phyloP scores from a whole-genome alignment of 2,329 filamentous ascomycete genomes.

The Penicillium sp. region DNA sequence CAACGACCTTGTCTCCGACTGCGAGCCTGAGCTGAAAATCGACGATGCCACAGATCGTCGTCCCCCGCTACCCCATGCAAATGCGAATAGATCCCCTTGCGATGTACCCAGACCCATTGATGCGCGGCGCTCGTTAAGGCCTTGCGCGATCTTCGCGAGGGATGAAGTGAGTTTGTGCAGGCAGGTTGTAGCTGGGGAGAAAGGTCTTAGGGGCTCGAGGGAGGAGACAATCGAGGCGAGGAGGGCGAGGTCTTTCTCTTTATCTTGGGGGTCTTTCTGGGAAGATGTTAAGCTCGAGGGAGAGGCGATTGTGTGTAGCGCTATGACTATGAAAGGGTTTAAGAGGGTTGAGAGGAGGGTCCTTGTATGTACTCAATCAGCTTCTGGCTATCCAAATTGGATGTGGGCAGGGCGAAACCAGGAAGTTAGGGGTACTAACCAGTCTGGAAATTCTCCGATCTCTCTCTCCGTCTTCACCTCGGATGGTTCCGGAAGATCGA shows the following conservation, averaged over 20 bases:
- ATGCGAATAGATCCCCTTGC: background rate
- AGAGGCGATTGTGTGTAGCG: slow-evolving; percentile 24
- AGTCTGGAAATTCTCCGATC: background rate
- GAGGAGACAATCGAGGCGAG: slow-evolving; percentile 24
- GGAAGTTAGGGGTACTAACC: background rate
- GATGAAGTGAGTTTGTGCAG: background rate
- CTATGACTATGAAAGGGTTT: slow-evolving; percentile 32
- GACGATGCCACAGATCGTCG: background rate
- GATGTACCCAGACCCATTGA: background rate
- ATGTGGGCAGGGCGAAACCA: no score
- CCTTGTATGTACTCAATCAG: slow-evolving; percentile 12
- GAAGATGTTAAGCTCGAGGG: background rate
- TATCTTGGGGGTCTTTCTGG: background rate
- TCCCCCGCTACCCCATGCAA: background rate
- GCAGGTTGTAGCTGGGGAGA: background rate
- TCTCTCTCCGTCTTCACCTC: background rate
- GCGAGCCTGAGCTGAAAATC: background rate
- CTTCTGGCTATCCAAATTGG: no score
- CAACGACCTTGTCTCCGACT: background rate
- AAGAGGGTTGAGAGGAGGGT: slow-evolving; percentile 29
- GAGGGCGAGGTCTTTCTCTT: slow-evolving; percentile 24
- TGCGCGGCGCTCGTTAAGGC: background rate
- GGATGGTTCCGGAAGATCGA: background rate
- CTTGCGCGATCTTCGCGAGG: background rate
- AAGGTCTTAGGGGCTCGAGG: background rate